These are phyloP conservation scores for Raphanus raphanistrum DNA, from an alignment of 345 rosid species.

Conservation along the genomic window DNA sequence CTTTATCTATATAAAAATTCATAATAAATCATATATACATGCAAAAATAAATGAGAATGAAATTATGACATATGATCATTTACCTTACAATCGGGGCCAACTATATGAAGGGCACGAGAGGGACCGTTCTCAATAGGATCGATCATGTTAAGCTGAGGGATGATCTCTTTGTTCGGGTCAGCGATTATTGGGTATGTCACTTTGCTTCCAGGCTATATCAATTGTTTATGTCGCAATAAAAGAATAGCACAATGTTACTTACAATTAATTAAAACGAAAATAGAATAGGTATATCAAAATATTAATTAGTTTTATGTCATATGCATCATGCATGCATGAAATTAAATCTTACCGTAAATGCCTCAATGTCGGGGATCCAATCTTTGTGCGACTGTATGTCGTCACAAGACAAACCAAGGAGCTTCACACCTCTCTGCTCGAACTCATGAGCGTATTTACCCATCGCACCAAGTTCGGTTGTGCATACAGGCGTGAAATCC, in stretches of 20 bases:
- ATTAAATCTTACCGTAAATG: slow-evolving; percentile 46
- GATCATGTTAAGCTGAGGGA: slow-evolving; percentile 75
- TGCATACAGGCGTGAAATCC: slow-evolving; percentile 87
- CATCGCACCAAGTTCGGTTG: slow-evolving; percentile 75
- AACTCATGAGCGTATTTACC: slow-evolving; percentile 56
- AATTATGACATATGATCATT: background rate
- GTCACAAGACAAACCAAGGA: slow-evolving; percentile 77
- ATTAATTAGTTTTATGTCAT: background rate
- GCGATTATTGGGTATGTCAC: slow-evolving; percentile 72
- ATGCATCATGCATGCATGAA: background rate
- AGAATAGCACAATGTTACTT: background rate
- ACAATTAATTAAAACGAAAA: background rate
- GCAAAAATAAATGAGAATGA: background rate
- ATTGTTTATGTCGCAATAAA: background rate
- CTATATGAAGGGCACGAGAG: slow-evolving; percentile 73
- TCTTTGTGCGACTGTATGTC: slow-evolving; percentile 60
- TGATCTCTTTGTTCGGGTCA: slow-evolving; percentile 60
- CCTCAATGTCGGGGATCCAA: slow-evolving; percentile 79
- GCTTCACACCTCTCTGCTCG: slow-evolving; percentile 61
- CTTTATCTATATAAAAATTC: slow-evolving; percentile 48
- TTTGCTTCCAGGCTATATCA: slow-evolving; percentile 52
- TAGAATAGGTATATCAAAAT: background rate
- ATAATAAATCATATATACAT: background rate
- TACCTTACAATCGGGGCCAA: slow-evolving; percentile 67
- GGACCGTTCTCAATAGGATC: slow-evolving; percentile 74